Conservation (phyloP, 345 rosid species). For the Eucalyptus lansdowneana region DNA sequence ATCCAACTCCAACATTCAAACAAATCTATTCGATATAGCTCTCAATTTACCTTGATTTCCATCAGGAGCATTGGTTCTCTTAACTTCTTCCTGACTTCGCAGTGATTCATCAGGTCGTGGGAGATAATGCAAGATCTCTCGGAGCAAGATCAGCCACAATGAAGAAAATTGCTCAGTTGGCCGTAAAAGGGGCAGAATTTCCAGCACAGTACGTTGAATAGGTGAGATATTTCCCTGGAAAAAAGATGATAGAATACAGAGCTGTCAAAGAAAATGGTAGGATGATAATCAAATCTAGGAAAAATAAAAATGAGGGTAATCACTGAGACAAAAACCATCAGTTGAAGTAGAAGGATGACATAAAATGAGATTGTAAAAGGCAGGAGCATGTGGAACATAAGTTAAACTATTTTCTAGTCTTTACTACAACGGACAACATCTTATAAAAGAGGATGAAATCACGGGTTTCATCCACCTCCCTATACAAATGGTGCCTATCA, state of each 20-base stretch:
- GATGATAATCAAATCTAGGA: not conserved
- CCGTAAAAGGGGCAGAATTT: conserved; percentile 56
- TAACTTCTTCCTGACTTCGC: conserved; percentile 37
- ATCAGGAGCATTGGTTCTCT: conserved; percentile 16
- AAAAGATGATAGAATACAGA: not conserved
- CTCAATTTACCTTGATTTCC: conserved; percentile 18
- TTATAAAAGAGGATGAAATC: not conserved
- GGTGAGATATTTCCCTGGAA: conserved; percentile 75
- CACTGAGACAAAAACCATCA: not conserved
- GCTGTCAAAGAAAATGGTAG: not conserved
- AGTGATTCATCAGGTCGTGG: conserved; percentile 37
- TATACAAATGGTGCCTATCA: not conserved
- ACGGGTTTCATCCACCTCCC: not conserved
- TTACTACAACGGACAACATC: not conserved
- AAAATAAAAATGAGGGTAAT: not conserved
- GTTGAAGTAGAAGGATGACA: not conserved
- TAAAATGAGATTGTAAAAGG: not conserved
- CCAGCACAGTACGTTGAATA: conserved; percentile 68
- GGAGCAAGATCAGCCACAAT: conserved; percentile 69
- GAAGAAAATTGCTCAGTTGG: conserved; percentile 80
- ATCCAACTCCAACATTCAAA: not conserved
- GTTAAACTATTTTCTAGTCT: not conserved
- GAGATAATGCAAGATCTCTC: conserved; percentile 67
- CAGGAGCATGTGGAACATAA: not conserved
- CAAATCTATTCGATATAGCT: not conserved